Base-by-base conservation (phyloP, 78 protist genomes). In the Chrysochromulina parva region DNA sequence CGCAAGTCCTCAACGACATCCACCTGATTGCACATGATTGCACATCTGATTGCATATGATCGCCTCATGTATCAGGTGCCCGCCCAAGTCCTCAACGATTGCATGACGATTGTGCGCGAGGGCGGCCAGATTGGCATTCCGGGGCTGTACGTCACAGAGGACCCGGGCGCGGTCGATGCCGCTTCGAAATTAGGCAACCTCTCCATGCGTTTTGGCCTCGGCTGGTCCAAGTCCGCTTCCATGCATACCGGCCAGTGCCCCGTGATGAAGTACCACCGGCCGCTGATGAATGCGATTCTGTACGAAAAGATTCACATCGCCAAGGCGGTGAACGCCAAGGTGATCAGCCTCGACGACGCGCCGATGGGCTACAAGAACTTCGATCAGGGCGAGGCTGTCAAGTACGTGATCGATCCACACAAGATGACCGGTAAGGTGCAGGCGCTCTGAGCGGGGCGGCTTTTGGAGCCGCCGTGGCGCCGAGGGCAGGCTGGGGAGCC, bases 341-440 rank as follows among this genome's bases (percentile, higher is more conserved):
- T 71, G 13, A 71, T 71, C 16, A n/a, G 52, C 16, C 80, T 71
- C 55, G 80, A 71, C 80, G 55, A 71, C 55, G 80, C 80, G 48
- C 80, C 80, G 50, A 3, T 13, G 80, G 80, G 80, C 55, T 71
- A 71, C 80, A 5, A 28, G 11, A 38, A 71, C 80, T 71, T 71
- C 14, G 80, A 71, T 50, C 47, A 71, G 80, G 80, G 80, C 52
- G 80, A 4, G 52, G 22, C 80, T 16, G 52, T 13, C 80, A 71
- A 71, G 80, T 71, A 47, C 80, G 80, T 71, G 52, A 71, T 71
- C 48, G 80, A 71, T 50, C 80, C 80, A 1, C 80, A 71, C 80
- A 50, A 50, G 14, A 2, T 47, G 9, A 71, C 80, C 38, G 38
- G 38, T 38, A 13, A 62, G 19, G 67, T 62, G 38, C 38, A 38